Percentiles rank a stretch among this genome's conserved stretches.
These are phyloP conservation scores for Clavariopsis aquatica DNA, from an alignment of 495 filamentous ascomycete species.

Conservation along the genomic window DNA sequence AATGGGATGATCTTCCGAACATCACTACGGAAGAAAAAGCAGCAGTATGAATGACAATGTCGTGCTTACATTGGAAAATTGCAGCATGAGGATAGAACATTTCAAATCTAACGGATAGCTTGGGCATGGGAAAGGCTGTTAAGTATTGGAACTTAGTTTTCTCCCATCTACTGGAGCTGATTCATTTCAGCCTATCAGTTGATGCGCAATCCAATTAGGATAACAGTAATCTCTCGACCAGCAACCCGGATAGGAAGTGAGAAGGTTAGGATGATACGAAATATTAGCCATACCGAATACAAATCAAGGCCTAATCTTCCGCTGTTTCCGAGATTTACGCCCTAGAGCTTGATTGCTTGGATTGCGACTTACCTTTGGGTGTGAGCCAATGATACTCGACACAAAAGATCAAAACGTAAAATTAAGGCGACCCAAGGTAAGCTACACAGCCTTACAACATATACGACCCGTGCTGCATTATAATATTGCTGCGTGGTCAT, in stretches of 20 bases:
- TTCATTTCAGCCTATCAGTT: background rate
- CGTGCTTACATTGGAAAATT: background rate
- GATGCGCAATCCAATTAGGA: background rate
- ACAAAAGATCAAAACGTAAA: background rate
- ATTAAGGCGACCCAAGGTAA: background rate
- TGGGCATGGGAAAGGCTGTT: no score
- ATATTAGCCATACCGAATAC: background rate
- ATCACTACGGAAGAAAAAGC: background rate
- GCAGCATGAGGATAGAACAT: background rate
- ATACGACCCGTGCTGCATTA: background rate
- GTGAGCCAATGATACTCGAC: background rate
- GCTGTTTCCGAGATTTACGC: background rate
- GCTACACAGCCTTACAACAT: background rate
- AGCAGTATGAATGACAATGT: background rate
- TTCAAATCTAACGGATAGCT: background rate
- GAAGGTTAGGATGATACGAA: background rate
- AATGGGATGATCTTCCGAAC: background rate
- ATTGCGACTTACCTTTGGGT: background rate
- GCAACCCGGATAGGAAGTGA: background rate
- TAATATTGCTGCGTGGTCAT: background rate
- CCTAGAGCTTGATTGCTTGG: background rate
- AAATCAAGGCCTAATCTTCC: background rate
- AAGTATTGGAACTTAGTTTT: no score
- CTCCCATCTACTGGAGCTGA: background rate
- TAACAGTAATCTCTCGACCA: background rate